Evolutionary conservation across 345 rosid species (phyloP).

Genomic region (Lepidium africanum): DNA sequence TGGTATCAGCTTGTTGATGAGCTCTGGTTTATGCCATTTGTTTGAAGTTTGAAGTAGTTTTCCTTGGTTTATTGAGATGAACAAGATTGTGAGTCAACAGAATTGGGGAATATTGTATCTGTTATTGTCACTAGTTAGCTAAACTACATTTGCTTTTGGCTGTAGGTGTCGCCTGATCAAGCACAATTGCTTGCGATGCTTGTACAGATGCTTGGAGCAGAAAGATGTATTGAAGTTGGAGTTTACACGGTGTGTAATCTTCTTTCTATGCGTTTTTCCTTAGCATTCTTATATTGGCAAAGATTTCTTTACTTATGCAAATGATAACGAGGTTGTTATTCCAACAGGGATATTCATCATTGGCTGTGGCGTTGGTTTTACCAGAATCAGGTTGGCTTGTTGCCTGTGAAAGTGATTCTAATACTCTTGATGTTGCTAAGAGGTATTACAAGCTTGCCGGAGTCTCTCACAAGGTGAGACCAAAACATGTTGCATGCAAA

Average conservation of each 20-base stretch:
- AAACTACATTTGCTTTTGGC: not conserved
- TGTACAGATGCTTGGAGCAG: slow-evolving; percentile 72
- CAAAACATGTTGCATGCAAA: not conserved
- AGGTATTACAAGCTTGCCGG: slow-evolving; percentile 74
- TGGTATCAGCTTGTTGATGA: not conserved
- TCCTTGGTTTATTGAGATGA: not conserved
- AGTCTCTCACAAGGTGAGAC: slow-evolving; percentile 65
- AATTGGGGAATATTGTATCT: not conserved
- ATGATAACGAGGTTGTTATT: not conserved
- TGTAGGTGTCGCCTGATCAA: slow-evolving; percentile 89
- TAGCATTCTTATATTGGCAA: not conserved
- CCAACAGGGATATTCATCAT: slow-evolving; percentile 78
- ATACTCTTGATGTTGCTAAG: slow-evolving; percentile 65
- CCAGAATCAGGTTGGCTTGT: slow-evolving; percentile 76
- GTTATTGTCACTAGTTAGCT: not conserved
- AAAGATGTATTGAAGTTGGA: slow-evolving; percentile 83
- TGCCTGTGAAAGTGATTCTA: slow-evolving; percentile 85
- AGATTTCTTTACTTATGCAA: not conserved
- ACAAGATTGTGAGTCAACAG: not conserved
- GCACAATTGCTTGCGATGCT: slow-evolving; percentile 90
- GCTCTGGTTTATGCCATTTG: not conserved
- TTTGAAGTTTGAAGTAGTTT: not conserved
- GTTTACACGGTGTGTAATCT: slow-evolving; percentile 60
- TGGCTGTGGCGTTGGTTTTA: slow-evolving; percentile 77
- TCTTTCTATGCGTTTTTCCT: not conserved